Evolutionary conservation across 2,329 filamentous ascomycete genomes (phyloP).

Genomic region (Truncatella angustata): DNA sequence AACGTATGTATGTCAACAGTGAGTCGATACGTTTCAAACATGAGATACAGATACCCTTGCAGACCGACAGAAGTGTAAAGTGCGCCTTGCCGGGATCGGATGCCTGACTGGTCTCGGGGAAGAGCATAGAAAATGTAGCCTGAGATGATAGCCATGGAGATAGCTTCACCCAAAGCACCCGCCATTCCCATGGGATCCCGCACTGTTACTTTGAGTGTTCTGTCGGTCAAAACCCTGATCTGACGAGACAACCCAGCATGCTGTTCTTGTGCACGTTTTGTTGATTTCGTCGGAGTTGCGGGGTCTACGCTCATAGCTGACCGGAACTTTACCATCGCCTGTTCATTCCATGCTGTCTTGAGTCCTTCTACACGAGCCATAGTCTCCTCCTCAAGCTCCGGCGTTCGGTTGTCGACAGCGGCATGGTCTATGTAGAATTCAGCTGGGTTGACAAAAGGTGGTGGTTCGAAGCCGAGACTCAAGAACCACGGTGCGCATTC

Average conservation of each 20-base stretch:
- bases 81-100: constrained; percentile 70
- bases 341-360: constrained; percentile 56
- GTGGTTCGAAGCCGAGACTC: constrained; percentile 57
- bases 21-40: constrained; percentile 74
- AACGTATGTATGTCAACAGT: constrained; percentile 74
- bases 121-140: constrained; percentile 73
- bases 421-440: constrained; percentile 75
- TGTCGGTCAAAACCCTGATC: constrained; percentile 61
- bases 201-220: constrained; percentile 69
- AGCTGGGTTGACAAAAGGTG: constrained; percentile 73
- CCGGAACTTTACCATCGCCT: constrained; percentile 30
- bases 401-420: constrained; percentile 69
- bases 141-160: constrained; percentile 68
- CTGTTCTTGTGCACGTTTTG: constrained; percentile 27
- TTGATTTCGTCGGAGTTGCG: no score
- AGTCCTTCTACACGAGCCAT: constrained; percentile 59
- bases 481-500: constrained; percentile 65
- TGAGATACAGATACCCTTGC: constrained; percentile 73
- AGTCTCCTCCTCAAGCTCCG: constrained; percentile 62
- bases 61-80: constrained; percentile 70
- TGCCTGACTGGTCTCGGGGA: constrained; percentile 64
- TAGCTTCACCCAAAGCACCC: constrained; percentile 66
- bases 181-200: constrained; percentile 76
- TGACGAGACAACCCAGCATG: constrained; percentile 62
- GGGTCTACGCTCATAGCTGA: no score